phyloP scores from a whole-genome alignment of 148 eudicot species.

The Pouteria glomerata region DNA sequence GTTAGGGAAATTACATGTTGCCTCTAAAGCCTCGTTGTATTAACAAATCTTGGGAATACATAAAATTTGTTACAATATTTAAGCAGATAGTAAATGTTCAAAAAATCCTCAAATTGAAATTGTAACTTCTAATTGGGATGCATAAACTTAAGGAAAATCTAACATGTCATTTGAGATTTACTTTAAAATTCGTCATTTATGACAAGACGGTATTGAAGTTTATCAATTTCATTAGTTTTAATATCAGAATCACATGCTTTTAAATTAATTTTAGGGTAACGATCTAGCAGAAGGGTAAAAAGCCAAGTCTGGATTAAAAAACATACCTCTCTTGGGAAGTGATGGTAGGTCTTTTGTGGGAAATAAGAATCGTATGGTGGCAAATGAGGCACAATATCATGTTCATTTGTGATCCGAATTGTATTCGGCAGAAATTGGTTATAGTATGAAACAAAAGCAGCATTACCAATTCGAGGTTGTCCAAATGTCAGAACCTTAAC shows the following conservation, averaged over 20 bases:
- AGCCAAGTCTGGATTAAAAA: neutral
- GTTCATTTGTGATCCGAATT: conserved; percentile 66
- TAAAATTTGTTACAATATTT: neutral
- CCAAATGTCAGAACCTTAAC: conserved; percentile 87
- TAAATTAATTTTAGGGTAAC: neutral
- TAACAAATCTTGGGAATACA: neutral
- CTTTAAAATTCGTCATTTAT: neutral
- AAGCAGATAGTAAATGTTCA: neutral
- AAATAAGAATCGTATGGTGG: conserved; percentile 79
- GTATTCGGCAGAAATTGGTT: conserved; percentile 63
- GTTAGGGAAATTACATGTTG: neutral
- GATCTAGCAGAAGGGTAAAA: neutral
- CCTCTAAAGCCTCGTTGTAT: neutral
- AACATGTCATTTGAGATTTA: neutral
- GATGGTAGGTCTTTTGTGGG: conserved; percentile 80
- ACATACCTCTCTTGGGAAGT: conserved; percentile 88
- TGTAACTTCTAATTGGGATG: neutral
- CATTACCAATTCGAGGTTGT: conserved; percentile 93
- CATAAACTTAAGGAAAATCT: neutral
- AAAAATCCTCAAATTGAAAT: no score
- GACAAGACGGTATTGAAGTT: neutral
- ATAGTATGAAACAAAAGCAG: conserved; percentile 74
- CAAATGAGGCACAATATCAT: conserved; percentile 94
- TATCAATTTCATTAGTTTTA: neutral
- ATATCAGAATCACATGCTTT: neutral